Evolutionary conservation across 305 asterid species (phyloP), one percentile per base, ranked within the genome.

Genomic region (Fraxinus velutina): DNA sequence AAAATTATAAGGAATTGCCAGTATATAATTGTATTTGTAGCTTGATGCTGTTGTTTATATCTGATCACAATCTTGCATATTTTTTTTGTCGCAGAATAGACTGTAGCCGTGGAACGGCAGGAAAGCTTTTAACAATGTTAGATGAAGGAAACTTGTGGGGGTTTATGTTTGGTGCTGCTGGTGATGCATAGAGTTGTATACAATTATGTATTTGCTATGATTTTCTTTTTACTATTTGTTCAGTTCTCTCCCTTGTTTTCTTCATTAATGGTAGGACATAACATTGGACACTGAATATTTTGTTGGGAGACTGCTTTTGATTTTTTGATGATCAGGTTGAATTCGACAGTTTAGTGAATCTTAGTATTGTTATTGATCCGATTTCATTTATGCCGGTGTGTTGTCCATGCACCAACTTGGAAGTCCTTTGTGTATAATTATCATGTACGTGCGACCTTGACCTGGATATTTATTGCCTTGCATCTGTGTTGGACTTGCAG

Each of bases 71-170:
- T 73, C 15, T 44, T 47, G 22, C 9, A 33, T 27, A 19, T n/a
- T 27, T 33, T 71, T 37, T 47, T 22, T 83, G 32, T 6, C 9
- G 42, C 88, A 87, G 89, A 68, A 44, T 82, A 70, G 77, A 44
- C 78, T 73, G 74, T 78, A 79, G 72, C 15, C 15, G n/a, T 32
- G 81, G 85, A 80, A 84, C 68, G 87, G 81, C 77, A 75, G 64
- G 76, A 42, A 76, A 78, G 81, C 79, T 83, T 62, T 62, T 79
- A 70, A 19, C 52, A 76, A 71, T 36, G 15, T 13, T 47, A n/a
- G 68, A 8, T 55, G 34, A 64, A 19, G 70, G 68, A 55, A n/a
- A 22, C 24, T 12, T 22, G 32, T 6, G 70, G 66, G 77, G 79
- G 80, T 36, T 44, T 57, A 66, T 76, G 70, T 4, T 81, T 82